Base-by-base conservation (phyloP, 805 yeast species). In the Kodamaea nitidulidarum region DNA sequence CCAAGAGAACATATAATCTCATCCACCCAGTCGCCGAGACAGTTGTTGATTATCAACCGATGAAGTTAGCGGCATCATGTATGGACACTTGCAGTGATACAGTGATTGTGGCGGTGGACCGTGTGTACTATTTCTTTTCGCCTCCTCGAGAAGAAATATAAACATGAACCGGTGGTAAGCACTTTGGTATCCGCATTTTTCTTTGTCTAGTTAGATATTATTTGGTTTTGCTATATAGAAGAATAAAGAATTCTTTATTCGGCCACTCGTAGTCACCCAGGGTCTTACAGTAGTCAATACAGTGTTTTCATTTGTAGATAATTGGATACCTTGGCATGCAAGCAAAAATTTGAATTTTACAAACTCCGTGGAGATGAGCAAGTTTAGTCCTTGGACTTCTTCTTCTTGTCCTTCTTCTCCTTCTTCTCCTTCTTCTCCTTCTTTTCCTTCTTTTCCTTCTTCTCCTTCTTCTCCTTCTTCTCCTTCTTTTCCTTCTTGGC, bases 101-200 rank as follows among this genome's bases (percentile, higher is more conserved):
- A 21, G 61, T 76, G n/a, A 73, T 88, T 49, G 56, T 54, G 41
- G 54, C 66, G 25, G 63, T 87, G 31, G 96, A 88, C 21, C 32
- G 32, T n/a, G 11, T 17, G 8, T 10, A 6, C 21, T 11, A 16
- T 12, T 30, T 15, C 14, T 12, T 14, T 12, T 15, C 5, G 4
- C 16, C 31, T 5, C 8, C 31, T 12, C 17, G 15, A 10, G 31
- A 14, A 12, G 22, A 20, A 8, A 20, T 20, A 20, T 20, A 20
- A 8, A 20, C 5, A 8, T 20, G 22, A 20, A 20, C 22, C 22
- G 22, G 22, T 20, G 22, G 22, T 8, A 20, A 20, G 22, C 5
- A 8, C 22, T 6, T 5, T 5, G 22, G 22, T 20, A 20, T 20
- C 22, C 7, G 22, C 8, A 8, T 20, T 20, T 20, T 20, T 20